A percentile compares a stretch with the other conserved stretches of the same genome.
These are phyloP conservation scores for Pseudocercospora pini-densiflorae DNA, from an alignment of 2,329 filamentous ascomycete species.

Conservation along the genomic window DNA sequence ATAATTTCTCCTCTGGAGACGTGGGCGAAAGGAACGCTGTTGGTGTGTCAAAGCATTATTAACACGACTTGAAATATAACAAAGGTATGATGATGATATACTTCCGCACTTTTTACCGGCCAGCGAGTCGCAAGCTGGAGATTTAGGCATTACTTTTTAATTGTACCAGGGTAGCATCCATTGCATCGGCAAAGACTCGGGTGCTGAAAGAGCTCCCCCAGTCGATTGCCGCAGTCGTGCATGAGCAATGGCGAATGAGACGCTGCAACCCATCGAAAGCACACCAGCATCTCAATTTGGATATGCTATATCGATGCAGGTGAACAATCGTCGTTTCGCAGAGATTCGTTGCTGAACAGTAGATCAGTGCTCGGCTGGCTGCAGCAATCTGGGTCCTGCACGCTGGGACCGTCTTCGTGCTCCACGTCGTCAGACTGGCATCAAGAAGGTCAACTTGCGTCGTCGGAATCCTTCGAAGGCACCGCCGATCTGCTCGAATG, in stretches of 20 bases:
- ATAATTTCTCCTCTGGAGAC: not conserved
- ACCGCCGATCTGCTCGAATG: not conserved
- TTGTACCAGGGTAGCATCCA: not conserved
- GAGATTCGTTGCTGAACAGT: slow-evolving; percentile 5
- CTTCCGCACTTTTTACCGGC: not conserved
- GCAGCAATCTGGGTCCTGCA: not conserved
- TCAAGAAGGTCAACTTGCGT: not conserved
- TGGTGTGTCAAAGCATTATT: slow-evolving; percentile 6
- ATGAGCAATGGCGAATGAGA: not conserved
- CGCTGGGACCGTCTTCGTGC: not conserved
- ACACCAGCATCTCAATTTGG: not conserved
- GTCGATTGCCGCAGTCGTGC: not conserved
- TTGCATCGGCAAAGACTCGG: slow-evolving; percentile 4
- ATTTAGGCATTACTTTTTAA: slow-evolving; percentile 5
- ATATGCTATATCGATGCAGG: not conserved
- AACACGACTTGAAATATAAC: not conserved
- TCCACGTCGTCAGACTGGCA: slow-evolving; percentile 1
- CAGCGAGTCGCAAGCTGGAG: not conserved
- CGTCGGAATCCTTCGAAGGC: not conserved
- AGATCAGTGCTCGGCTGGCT: not conserved
- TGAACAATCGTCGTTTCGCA: not conserved
- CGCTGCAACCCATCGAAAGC: not conserved
- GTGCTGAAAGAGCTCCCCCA: not conserved
- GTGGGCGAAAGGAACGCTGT: not conserved
- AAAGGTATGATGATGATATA: slow-evolving; percentile 1